Percentiles rank a stretch among this genome's conserved stretches.
phyloP scores from a whole-genome alignment of 2,329 filamentous ascomycete genomes.

The Hypocreales sp. region DNA sequence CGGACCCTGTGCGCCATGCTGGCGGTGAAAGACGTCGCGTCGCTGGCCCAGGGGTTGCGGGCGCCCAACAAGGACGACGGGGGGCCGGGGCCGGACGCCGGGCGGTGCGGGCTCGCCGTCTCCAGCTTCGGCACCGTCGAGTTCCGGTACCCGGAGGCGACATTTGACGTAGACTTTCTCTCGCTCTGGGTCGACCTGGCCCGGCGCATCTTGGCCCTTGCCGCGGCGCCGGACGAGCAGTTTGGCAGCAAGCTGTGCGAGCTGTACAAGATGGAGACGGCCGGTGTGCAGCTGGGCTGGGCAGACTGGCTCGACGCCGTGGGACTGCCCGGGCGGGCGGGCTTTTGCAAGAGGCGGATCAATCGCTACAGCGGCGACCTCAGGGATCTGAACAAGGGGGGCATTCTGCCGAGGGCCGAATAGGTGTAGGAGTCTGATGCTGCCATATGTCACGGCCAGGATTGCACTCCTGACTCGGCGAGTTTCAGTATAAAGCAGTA shows the following conservation, averaged over 20 bases:
- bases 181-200: constrained; percentile 10
- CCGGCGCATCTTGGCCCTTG: constrained; percentile 9
- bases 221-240: constrained; percentile 4
- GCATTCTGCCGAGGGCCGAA: constrained; percentile 5
- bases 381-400: constrained; percentile 8
- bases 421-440: too few species aligned
- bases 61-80: background rate
- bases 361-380: constrained; percentile 5
- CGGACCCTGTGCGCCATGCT: constrained; percentile 1
- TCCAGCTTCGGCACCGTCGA: constrained; percentile 10
- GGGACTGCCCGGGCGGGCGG: constrained; percentile 4
- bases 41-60: background rate
- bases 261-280: constrained; percentile 10
- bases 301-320: constrained; percentile 6
- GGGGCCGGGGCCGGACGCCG: background rate
- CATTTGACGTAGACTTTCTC: constrained; percentile 11
- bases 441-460: too few species aligned
- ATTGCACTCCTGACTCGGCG: too few species aligned
- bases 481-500: too few species aligned
- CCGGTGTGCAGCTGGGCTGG: constrained; percentile 7
- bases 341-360: constrained; percentile 6
- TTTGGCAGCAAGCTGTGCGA: constrained; percentile 7
- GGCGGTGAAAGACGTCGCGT: background rate
- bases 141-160: constrained; percentile 13
- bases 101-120: constrained; percentile 10